These are phyloP conservation scores for Dichomitus squalens DNA, from an alignment of 1,284 basidiomycete species.

Conservation along the genomic window DNA sequence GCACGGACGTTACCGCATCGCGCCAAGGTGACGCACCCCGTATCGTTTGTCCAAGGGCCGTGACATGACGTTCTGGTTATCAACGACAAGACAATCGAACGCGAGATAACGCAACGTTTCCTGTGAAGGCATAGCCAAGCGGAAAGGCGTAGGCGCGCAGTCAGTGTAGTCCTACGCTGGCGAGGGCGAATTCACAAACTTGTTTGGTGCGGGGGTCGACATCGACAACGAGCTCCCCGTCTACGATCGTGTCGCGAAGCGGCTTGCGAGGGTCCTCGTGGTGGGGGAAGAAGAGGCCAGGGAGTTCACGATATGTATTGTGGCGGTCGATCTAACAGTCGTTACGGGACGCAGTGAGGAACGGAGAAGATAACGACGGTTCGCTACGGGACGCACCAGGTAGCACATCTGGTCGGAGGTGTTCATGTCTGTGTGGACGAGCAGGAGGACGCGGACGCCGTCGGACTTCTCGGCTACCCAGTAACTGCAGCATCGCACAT, in stretches of 20 bases:
- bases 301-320: slow-evolving; percentile 79
- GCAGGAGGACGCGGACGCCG: slow-evolving; percentile 88
- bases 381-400: slow-evolving; percentile 57
- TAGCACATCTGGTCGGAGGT: slow-evolving; percentile 76
- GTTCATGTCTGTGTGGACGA: slow-evolving; percentile 75
- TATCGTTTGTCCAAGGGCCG: slow-evolving; percentile 86
- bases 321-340: slow-evolving; percentile 87
- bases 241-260: slow-evolving; percentile 82
- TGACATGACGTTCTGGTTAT: slow-evolving; percentile 86
- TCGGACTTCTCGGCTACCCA: slow-evolving; percentile 99
- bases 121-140: slow-evolving; percentile 41
- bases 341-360: neutral
- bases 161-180: neutral
- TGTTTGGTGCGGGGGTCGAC: slow-evolving; percentile 72
- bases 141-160: slow-evolving; percentile 2
- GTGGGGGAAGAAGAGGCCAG: slow-evolving; percentile 87
- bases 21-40: slow-evolving; percentile 60
- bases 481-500: slow-evolving; percentile 57
- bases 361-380: neutral
- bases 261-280: slow-evolving; percentile 69
- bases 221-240: slow-evolving; percentile 95
- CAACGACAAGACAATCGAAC: slow-evolving; percentile 92
- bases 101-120: slow-evolving; percentile 82
- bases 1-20: slow-evolving; percentile 10
- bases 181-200: slow-evolving; percentile 42